Evolutionary conservation across 2,329 filamentous ascomycete species (phyloP), one percentile per base, ranked within the genome.

Genomic region (Parascedosporium putredinis): DNA sequence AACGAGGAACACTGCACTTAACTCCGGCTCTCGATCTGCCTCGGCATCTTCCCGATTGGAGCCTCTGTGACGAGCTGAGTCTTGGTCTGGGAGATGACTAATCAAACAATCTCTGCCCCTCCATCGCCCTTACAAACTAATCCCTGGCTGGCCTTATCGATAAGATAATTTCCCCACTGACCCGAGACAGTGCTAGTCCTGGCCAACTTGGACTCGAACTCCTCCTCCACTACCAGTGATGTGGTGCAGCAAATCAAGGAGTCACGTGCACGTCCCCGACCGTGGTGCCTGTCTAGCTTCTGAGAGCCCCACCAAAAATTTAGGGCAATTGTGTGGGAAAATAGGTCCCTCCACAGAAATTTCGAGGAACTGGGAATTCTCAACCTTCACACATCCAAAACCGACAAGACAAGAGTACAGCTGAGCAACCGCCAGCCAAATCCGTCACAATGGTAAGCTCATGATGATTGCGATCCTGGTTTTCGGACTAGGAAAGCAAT

Each of bases 371-470:
- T 46, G 52, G 44, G 49, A 52, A 46, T 45, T n/a, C 48, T 49
- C 51, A 52, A 51, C 27, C 56, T 29, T 38, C 34, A 20, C 34
- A 31, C 36, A 38, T 22, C 38, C 38, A 42, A 42, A 27, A 29
- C 36, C 47, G 43, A 49, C 20, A 14, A 43, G 47, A 29, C 47
- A 8, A 23, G n/a, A 38, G 40, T 42, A 14, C 18, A 43, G 47
- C 36, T 49, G 47, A 49, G 47, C 47, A 31, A 42, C 31, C 36
- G 47, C 47, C 47, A 31, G 47, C 47, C 48, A 50, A 72, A 68
- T 68, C 71, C 71, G 69, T 76, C 79, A 84, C 76, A 69, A 84
- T 84, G 81, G 81, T 84, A 72, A 84, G 81, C 82, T 72, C 56
- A 73, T 63, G 33, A 48, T 51, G 50, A 48, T 50, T 43, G 44